Conservation (phyloP, 2,329 filamentous ascomycete species). For the Alternaria ethzedia region DNA sequence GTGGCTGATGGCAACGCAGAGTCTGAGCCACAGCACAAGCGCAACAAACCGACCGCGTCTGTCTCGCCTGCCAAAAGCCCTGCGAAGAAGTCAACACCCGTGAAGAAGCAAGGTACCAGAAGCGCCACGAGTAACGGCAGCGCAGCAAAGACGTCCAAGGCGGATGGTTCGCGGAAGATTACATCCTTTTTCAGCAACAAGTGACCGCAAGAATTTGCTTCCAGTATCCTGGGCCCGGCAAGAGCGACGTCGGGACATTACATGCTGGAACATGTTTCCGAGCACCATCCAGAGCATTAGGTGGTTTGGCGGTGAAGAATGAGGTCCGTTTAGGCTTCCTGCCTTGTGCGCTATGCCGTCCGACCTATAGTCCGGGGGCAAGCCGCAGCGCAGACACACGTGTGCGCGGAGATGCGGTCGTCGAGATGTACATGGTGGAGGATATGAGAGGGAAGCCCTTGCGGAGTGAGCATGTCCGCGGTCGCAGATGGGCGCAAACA, state of each 20-base stretch:
- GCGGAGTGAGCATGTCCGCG: neutral
- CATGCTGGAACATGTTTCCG: conserved; percentile 4
- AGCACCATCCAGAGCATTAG: neutral
- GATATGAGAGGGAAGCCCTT: neutral
- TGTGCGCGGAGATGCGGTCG: neutral
- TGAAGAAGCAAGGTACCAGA: conserved; percentile 54
- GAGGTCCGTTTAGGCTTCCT: conserved; percentile 23
- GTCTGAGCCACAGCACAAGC: conserved; percentile 49
- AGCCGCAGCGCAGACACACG: neutral
- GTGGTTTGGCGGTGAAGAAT: conserved; percentile 18
- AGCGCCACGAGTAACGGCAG: conserved; percentile 65
- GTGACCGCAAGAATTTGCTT: conserved; percentile 33
- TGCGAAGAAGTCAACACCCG: conserved; percentile 31
- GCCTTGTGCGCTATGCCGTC: conserved; percentile 17
- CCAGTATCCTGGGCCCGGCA: conserved; percentile 18
- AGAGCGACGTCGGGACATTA: conserved; percentile 15
- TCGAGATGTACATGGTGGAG: neutral
- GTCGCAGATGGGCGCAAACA: conserved; percentile 5
- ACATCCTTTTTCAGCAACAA: conserved; percentile 63
- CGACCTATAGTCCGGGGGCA: conserved; percentile 5
- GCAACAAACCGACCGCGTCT: conserved; percentile 24
- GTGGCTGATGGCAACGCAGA: conserved; percentile 39
- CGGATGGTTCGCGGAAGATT: conserved; percentile 62
- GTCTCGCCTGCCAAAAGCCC: conserved; percentile 32
- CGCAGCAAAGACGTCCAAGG: conserved; percentile 53